Evolutionary conservation across 148 eudicot genomes (phyloP).

Genomic region (Silene uniflora): DNA sequence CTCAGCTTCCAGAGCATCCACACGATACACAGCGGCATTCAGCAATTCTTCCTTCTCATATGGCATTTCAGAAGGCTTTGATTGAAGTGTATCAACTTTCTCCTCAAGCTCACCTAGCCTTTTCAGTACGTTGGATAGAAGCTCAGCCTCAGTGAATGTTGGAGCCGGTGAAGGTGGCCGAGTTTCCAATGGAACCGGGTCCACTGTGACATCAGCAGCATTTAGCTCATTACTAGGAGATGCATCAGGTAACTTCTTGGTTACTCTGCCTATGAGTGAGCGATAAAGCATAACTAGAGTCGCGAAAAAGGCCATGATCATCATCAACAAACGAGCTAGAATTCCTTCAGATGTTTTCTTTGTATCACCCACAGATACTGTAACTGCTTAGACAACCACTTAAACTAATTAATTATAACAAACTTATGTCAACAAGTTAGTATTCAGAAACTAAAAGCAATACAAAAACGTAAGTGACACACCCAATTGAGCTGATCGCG

Average conservation of each 20-base stretch:
- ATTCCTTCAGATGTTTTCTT: conserved; percentile 48
- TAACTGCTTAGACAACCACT: conserved; percentile 39
- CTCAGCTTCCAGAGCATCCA: conserved; percentile 71
- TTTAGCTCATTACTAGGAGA: conserved; percentile 28
- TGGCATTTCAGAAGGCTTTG: conserved; percentile 72
- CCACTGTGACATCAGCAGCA: conserved; percentile 34
- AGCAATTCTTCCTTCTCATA: conserved; percentile 64
- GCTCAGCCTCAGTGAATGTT: conserved; percentile 51
- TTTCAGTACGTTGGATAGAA: conserved; percentile 47
- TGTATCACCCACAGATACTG: conserved; percentile 31
- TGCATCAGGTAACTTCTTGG: conserved; percentile 50
- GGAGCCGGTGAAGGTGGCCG: conserved; percentile 75
- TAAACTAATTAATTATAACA: neutral
- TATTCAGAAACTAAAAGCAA: neutral
- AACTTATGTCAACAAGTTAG: neutral
- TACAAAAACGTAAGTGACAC: neutral
- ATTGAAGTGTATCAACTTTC: conserved; percentile 59
- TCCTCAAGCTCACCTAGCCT: conserved; percentile 62
- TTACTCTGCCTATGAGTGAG: conserved; percentile 37
- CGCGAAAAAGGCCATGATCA: conserved; percentile 60
- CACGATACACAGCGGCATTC: conserved; percentile 66
- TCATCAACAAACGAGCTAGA: conserved; percentile 44
- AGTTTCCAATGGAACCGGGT: conserved; percentile 38
- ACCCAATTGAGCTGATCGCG: neutral
- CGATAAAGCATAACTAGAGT: conserved; percentile 49